Evolutionary conservation across 805 yeast species (phyloP).

Genomic region (Schizosaccharomyces cryophilus): DNA sequence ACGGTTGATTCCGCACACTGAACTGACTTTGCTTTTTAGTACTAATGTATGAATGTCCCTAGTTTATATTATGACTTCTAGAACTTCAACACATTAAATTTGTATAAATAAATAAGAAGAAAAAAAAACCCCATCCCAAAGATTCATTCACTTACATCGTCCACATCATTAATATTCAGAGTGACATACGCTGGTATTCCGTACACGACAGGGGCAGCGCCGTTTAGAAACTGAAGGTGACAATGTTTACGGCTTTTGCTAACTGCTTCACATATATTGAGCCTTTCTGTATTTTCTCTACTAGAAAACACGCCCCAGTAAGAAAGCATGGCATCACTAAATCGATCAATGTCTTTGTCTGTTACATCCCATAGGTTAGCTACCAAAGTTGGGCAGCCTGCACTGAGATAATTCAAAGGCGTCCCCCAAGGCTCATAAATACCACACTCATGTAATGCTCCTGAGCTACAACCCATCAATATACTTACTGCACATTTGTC

Average conservation of each 20-base stretch:
- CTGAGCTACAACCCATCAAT: slow-evolving; percentile 80
- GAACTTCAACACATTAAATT: no score
- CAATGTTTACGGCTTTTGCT: slow-evolving; percentile 39
- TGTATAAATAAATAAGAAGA: no score
- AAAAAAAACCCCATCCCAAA: no score
- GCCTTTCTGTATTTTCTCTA: slow-evolving; percentile 17
- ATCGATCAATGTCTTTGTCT: slow-evolving; percentile 76
- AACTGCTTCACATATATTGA: slow-evolving; percentile 22
- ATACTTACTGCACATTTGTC: slow-evolving; percentile 18
- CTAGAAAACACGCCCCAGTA: slow-evolving; percentile 34
- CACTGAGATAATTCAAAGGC: slow-evolving; percentile 45
- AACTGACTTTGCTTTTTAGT: no score
- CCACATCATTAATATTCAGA: not conserved
- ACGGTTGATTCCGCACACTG: no score
- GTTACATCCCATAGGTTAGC: slow-evolving; percentile 94
- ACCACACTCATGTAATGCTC: slow-evolving; percentile 31
- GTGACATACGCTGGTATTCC: slow-evolving; percentile 40
- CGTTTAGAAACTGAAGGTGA: slow-evolving; percentile 50
- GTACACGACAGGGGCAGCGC: slow-evolving; percentile 77
- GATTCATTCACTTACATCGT: not conserved
- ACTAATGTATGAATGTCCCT: no score
- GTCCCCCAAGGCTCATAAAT: slow-evolving; percentile 53
- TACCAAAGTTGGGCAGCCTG: slow-evolving; percentile 61
- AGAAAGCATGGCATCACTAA: slow-evolving; percentile 34
- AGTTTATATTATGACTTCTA: no score